A percentile compares a stretch with the other conserved stretches of the same genome.
Conservation (phyloP, 169 alveolate species). For the Plasmodium vinckei region DNA sequence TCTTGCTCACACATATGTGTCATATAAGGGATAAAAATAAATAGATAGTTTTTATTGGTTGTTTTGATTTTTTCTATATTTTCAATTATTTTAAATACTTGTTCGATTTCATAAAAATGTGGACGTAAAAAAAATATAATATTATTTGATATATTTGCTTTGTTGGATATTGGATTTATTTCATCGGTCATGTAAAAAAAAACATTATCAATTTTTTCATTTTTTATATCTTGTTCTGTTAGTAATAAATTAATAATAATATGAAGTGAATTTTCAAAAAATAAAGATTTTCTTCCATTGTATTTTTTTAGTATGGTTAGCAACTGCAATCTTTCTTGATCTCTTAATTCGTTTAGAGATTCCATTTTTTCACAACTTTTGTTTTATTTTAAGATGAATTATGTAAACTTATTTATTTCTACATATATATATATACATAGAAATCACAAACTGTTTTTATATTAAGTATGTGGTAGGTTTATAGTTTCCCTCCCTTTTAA, state of each 20-base stretch:
- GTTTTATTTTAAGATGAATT: neutral
- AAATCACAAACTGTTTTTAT: too few species aligned
- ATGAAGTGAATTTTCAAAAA: constrained; percentile 46
- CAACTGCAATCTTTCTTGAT: constrained; percentile 24
- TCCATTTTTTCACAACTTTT: neutral
- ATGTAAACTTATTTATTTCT: neutral
- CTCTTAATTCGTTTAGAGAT: constrained; percentile 4
- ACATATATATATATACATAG: constrained; percentile 3
- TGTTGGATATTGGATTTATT: constrained; percentile 6
- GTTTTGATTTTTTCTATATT: constrained; percentile 28
- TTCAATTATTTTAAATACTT: constrained; percentile 49
- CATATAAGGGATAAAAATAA: constrained; percentile 67
- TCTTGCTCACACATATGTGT: constrained; percentile 39
- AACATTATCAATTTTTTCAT: constrained; percentile 39
- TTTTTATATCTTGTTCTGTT: constrained; percentile 44
- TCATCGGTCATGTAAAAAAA: constrained; percentile 12
- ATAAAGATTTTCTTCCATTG: constrained; percentile 36
- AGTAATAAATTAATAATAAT: constrained; percentile 33
- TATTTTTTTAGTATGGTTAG: constrained; percentile 23
- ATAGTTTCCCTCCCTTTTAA: neutral
- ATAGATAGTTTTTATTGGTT: constrained; percentile 2
- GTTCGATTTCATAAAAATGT: constrained; percentile 48
- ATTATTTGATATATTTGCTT: neutral
- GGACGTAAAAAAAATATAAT: constrained; percentile 61
- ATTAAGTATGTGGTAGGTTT: too few species aligned